Evolutionary conservation across 2,329 filamentous ascomycete genomes (phyloP).

Genomic region (Amphichorda felina): DNA sequence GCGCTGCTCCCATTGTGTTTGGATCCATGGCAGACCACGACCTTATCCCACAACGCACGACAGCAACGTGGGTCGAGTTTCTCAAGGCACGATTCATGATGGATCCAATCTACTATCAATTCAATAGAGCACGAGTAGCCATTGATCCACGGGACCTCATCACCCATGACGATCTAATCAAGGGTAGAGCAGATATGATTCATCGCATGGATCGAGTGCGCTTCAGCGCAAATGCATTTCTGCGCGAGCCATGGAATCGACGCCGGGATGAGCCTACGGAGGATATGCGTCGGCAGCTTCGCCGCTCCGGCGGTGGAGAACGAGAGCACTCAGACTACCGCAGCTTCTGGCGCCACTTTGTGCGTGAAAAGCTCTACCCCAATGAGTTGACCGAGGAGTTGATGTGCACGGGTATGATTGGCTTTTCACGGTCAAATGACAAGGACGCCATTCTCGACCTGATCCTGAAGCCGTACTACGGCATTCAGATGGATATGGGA

Average conservation of each 20-base stretch:
- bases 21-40: conserved; percentile 10
- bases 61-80: conserved; percentile 29
- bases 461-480: conserved; percentile 17
- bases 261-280: conserved; percentile 8
- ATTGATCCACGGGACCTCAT: conserved; percentile 22
- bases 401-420: conserved; percentile 27
- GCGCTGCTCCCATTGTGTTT: conserved; percentile 12
- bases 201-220: conserved; percentile 17
- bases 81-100: conserved; percentile 33
- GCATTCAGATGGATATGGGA: conserved; percentile 12
- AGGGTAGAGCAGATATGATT: conserved; percentile 3
- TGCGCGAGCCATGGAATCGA: conserved; percentile 17
- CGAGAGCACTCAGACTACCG: conserved; percentile 1
- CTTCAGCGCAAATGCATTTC: conserved; percentile 14
- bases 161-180: background rate
- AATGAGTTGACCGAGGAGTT: conserved; percentile 22
- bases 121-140: conserved; percentile 26
- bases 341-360: conserved; percentile 16
- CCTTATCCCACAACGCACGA: conserved; percentile 16
- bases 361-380: conserved; percentile 12
- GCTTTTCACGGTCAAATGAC: conserved; percentile 25
- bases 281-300: conserved; percentile 14
- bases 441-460: conserved; percentile 19
- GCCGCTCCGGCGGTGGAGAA: conserved; percentile 5
- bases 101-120: conserved; percentile 32